These are phyloP conservation scores for Venturia pyrina DNA, from an alignment of 2,329 filamentous ascomycete genomes.

Conservation along the genomic window DNA sequence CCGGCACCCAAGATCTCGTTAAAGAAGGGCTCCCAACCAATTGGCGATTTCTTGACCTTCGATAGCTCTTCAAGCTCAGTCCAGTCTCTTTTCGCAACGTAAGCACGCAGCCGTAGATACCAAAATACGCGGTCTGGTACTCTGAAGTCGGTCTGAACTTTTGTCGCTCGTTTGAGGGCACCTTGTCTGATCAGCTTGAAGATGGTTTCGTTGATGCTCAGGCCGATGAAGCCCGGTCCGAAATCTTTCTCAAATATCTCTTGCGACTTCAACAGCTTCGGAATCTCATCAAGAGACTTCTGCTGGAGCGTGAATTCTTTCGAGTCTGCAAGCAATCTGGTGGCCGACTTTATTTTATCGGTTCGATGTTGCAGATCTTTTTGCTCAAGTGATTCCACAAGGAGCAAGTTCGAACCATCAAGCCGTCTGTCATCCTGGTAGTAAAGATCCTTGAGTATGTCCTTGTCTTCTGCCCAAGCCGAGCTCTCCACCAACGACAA, in stretches of 20 bases:
- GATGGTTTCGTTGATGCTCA: slow-evolving; percentile 85
- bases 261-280: slow-evolving; percentile 72
- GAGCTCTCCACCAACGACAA: slow-evolving; percentile 83
- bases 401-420: slow-evolving; percentile 78
- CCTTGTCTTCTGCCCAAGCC: slow-evolving; percentile 66
- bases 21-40: slow-evolving; percentile 97
- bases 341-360: slow-evolving; percentile 82
- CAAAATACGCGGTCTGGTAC: slow-evolving; percentile 82
- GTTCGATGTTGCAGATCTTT: slow-evolving; percentile 53
- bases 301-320: slow-evolving; percentile 70
- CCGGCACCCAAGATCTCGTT: slow-evolving; percentile 81
- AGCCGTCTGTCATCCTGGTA: slow-evolving; percentile 91
- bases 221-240: slow-evolving; percentile 55
- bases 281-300: slow-evolving; percentile 67
- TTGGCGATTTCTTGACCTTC: slow-evolving; percentile 71
- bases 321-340: slow-evolving; percentile 72
- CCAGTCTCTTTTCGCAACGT: slow-evolving; percentile 88
- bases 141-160: slow-evolving; percentile 85
- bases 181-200: slow-evolving; percentile 77
- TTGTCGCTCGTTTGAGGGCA: slow-evolving; percentile 75
- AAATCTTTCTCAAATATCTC: slow-evolving; percentile 80
- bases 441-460: slow-evolving; percentile 86
- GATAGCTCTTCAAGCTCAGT: slow-evolving; percentile 79
- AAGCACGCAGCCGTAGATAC: slow-evolving; percentile 76
- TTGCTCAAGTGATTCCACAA: slow-evolving; percentile 68